phyloP scores from a whole-genome alignment of 2,329 filamentous ascomycete species.

The Paecilomyces sp. region DNA sequence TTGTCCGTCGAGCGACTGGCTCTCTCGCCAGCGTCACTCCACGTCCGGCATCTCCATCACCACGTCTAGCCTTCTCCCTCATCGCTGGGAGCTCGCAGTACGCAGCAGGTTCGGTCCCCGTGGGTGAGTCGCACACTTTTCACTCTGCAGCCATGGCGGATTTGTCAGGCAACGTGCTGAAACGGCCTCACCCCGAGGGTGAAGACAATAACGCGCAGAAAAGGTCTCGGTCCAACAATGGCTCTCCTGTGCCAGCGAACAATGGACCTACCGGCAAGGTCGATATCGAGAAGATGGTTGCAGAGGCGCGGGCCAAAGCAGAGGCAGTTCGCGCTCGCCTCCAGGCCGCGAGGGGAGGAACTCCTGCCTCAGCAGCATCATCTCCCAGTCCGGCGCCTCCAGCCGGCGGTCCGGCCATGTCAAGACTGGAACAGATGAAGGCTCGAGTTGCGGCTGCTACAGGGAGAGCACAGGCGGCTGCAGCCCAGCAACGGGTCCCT shows the following conservation, averaged over 20 bases:
- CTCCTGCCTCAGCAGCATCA: conserved; percentile 18
- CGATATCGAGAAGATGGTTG: conserved; percentile 42
- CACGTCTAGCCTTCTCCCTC: neutral
- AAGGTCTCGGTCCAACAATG: conserved; percentile 43
- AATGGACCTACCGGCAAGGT: conserved; percentile 28
- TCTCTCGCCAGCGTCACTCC: neutral
- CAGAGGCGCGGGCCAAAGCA: conserved; percentile 42
- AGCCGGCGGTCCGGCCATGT: conserved; percentile 41
- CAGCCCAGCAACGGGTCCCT: conserved; percentile 39
- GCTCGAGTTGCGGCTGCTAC: conserved; percentile 73
- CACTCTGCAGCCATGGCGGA: conserved; percentile 32
- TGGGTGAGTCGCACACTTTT: conserved; percentile 15
- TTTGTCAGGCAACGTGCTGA: conserved; percentile 35
- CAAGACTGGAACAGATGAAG: conserved; percentile 69
- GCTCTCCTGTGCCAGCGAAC: conserved; percentile 37
- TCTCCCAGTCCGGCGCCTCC: conserved; percentile 29
- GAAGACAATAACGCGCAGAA: conserved; percentile 39
- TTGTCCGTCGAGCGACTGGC: neutral
- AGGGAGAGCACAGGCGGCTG: conserved; percentile 35
- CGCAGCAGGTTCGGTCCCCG: neutral
- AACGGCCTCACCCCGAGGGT: conserved; percentile 43
- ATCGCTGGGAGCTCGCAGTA: neutral
- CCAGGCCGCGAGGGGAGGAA: conserved; percentile 28
- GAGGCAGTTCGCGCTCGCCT: conserved; percentile 42
- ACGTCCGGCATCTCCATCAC: neutral